These are phyloP conservation scores for Talaromyces sp. DNA, from an alignment of 2,329 filamentous ascomycete genomes.

Conservation along the genomic window DNA sequence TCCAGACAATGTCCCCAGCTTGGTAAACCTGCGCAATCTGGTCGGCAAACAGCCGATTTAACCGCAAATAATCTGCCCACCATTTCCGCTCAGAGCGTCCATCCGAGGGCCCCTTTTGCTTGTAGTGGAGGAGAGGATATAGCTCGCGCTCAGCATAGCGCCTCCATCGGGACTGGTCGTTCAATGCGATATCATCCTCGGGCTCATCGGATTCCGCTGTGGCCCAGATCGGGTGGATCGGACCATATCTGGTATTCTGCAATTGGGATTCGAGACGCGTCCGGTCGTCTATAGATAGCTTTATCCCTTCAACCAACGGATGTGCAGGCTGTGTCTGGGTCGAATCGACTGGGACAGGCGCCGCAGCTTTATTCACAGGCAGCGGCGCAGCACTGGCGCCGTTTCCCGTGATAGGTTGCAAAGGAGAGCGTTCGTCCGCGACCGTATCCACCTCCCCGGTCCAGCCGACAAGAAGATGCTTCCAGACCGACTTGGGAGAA, in stretches of 20 bases:
- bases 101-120: slow-evolving; percentile 85
- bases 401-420: slow-evolving; percentile 28
- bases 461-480: slow-evolving; percentile 90
- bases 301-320: slow-evolving; percentile 63
- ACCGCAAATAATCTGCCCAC: slow-evolving; percentile 88
- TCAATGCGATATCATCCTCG: slow-evolving; percentile 65
- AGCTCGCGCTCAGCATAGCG: slow-evolving; percentile 87
- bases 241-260: slow-evolving; percentile 67
- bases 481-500: slow-evolving; percentile 79
- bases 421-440: slow-evolving; percentile 22
- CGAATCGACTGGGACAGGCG: slow-evolving; percentile 70
- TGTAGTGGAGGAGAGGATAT: slow-evolving; percentile 93
- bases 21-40: slow-evolving; percentile 84
- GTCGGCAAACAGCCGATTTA: slow-evolving; percentile 91
- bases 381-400: slow-evolving; percentile 14
- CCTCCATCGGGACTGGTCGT: slow-evolving; percentile 81
- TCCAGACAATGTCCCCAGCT: slow-evolving; percentile 84
- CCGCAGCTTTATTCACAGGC: slow-evolving; percentile 69
- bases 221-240: slow-evolving; percentile 84
- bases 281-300: slow-evolving; percentile 67
- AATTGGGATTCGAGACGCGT: slow-evolving; percentile 69
- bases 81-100: slow-evolving; percentile 74
- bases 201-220: slow-evolving; percentile 68
- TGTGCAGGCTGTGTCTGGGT: slow-evolving; percentile 53
- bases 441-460: slow-evolving; percentile 75